A percentile compares a stretch with the other conserved stretches of the same genome.
These are phyloP conservation scores for Bipolaris oryzae DNA, from an alignment of 2,329 filamentous ascomycete species.

Conservation along the genomic window DNA sequence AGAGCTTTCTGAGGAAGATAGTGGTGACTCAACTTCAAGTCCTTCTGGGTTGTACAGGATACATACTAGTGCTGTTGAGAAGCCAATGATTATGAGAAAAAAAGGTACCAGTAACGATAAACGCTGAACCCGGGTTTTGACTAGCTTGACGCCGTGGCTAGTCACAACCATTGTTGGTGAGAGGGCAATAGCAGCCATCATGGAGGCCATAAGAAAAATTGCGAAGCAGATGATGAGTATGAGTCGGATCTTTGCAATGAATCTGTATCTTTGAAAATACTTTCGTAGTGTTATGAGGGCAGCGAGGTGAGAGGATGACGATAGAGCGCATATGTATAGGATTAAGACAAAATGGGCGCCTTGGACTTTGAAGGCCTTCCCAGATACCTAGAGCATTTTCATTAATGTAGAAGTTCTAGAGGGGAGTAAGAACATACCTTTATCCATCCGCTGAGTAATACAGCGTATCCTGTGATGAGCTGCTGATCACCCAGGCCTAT, in stretches of 20 bases:
- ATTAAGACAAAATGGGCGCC: conserved; percentile 41
- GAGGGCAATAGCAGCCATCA: no score
- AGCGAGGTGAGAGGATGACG: conserved; percentile 41
- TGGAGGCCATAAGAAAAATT: no score
- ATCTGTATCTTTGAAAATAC: conserved; percentile 38
- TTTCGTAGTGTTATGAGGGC: conserved; percentile 40
- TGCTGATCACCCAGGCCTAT: conserved; percentile 43
- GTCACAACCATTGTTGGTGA: no score
- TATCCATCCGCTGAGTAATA: conserved; percentile 41
- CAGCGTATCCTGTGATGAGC: conserved; percentile 40
- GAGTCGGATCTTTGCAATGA: conserved; percentile 38
- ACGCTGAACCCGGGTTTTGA: no score
- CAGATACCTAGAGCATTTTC: conserved; percentile 25
- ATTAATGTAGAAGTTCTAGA: not conserved
- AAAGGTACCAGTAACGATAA: no score
- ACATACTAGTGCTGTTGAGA: no score
- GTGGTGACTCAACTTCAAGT: no score
- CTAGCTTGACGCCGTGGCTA: no score
- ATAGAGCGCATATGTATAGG: conserved; percentile 41
- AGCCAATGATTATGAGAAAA: no score
- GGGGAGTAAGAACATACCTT: conserved; percentile 21
- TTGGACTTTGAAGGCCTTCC: conserved; percentile 34
- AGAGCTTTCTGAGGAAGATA: no score
- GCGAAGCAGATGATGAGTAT: no score
- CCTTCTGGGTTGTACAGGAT: no score